phyloP scores from a whole-genome alignment of 2,329 filamentous ascomycete species.

The Fusarium camptoceras region DNA sequence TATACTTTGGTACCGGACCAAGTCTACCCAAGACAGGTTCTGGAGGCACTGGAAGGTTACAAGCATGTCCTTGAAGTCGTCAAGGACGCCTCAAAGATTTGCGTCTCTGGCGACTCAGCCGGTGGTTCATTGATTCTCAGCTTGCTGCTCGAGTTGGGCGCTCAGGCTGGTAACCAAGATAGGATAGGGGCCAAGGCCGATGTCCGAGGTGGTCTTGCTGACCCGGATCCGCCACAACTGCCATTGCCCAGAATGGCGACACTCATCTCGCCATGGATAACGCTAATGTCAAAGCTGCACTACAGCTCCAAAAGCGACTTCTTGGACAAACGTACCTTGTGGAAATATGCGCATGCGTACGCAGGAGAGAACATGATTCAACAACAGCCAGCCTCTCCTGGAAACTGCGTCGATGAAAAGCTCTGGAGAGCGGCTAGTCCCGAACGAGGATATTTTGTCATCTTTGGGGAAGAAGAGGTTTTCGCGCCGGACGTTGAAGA shows the following conservation, averaged over 20 bases:
- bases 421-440: constrained; percentile 78
- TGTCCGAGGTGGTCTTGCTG: constrained; percentile 26
- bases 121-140: constrained; percentile 80
- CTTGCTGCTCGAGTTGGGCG: constrained; percentile 74
- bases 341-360: constrained; percentile 78
- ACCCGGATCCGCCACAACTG: constrained; percentile 35
- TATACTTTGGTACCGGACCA: constrained; percentile 83
- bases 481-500: constrained; percentile 76
- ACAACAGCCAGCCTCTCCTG: constrained; percentile 68
- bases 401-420: constrained; percentile 71
- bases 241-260: constrained; percentile 66
- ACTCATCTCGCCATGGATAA: constrained; percentile 85
- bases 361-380: constrained; percentile 56
- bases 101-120: constrained; percentile 82
- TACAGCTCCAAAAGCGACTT: constrained; percentile 80
- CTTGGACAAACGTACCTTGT: constrained; percentile 73
- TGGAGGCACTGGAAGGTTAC: constrained; percentile 77
- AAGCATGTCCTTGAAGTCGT: constrained; percentile 73
- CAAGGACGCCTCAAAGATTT: constrained; percentile 70
- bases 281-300: constrained; percentile 75
- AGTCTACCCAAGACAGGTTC: constrained; percentile 77
- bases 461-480: constrained; percentile 82
- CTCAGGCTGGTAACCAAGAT: constrained; percentile 42
- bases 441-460: constrained; percentile 73
- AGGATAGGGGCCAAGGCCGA: constrained; percentile 27